Conservation (phyloP, 495 filamentous ascomycete genomes). For the Pseudevernia furfuracea region DNA sequence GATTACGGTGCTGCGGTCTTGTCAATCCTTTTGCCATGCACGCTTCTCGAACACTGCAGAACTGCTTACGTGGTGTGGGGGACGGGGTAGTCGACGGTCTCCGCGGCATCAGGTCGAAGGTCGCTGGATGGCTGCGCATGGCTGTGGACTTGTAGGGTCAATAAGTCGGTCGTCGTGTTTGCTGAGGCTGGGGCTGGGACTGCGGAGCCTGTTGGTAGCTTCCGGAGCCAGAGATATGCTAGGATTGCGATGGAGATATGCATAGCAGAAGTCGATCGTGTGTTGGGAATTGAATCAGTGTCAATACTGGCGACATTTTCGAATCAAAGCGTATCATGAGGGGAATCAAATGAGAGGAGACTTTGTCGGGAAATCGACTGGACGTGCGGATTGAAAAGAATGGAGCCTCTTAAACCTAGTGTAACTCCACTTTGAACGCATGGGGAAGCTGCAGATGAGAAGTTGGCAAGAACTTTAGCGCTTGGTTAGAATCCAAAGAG, state of each 20-base stretch:
- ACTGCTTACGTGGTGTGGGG: conserved; percentile 6
- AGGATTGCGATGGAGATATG: not conserved
- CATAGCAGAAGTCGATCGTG: not conserved
- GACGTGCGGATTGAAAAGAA: no score
- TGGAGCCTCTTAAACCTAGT: not conserved
- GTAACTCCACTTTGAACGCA: no score
- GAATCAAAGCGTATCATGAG: not conserved
- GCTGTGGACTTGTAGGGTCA: not conserved
- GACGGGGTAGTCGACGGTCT: not conserved
- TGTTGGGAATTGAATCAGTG: not conserved
- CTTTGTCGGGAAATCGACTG: not conserved
- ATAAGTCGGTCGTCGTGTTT: not conserved
- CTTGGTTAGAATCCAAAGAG: not conserved
- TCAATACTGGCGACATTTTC: not conserved
- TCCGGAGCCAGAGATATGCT: not conserved
- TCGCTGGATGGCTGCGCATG: not conserved
- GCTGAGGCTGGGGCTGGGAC: not conserved
- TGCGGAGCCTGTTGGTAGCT: not conserved
- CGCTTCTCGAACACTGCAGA: no score
- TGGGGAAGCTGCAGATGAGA: not conserved
- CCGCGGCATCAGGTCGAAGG: not conserved
- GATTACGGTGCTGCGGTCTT: not conserved
- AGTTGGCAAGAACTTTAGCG: not conserved
- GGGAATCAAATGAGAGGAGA: not conserved
- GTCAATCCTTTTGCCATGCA: not conserved